phyloP scores from a whole-genome alignment of 2,329 filamentous ascomycete genomes.

The Orbilia ellipsospora region DNA sequence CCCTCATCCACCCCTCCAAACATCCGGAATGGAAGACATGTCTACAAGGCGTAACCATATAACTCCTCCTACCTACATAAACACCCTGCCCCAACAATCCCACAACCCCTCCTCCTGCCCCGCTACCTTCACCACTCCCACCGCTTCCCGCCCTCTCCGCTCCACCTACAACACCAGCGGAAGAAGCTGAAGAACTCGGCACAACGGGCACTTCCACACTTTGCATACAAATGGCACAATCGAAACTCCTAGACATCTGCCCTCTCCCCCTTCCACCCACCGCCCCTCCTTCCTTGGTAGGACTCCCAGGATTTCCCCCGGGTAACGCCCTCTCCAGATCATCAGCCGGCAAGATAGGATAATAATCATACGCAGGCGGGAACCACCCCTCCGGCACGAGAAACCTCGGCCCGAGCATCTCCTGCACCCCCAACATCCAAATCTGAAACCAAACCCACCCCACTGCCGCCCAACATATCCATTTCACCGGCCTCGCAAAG shows the following conservation, averaged over 20 bases:
- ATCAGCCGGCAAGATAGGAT: conserved; percentile 86
- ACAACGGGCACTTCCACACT: conserved; percentile 88
- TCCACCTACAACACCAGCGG: conserved; percentile 63
- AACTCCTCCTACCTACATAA: conserved; percentile 76
- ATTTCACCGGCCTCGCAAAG: conserved; percentile 76
- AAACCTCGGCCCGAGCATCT: conserved; percentile 87
- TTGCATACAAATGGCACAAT: conserved; percentile 96
- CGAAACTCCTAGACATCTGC: conserved; percentile 70
- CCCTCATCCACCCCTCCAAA: conserved; percentile 95
- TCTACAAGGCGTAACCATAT: conserved; percentile 97
- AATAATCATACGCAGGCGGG: conserved; percentile 83
- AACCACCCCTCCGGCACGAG: conserved; percentile 73
- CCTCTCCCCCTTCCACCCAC: conserved; percentile 62
- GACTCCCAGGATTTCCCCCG: conserved; percentile 61
- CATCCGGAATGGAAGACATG: conserved; percentile 95
- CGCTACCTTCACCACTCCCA: conserved; percentile 58
- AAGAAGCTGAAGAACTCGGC: conserved; percentile 59
- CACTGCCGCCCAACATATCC: conserved; percentile 72
- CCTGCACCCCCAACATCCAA: conserved; percentile 80
- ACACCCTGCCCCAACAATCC: conserved; percentile 67
- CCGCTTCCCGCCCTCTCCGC: not conserved
- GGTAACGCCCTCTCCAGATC: conserved; percentile 72
- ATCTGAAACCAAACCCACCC: conserved; percentile 91
- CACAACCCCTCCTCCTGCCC: conserved; percentile 67
- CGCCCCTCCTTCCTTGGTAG: conserved; percentile 58